A percentile compares a stretch with the other conserved stretches of the same genome.
Evolutionary conservation across 139 green algal genomes (phyloP).

Genomic region (Coccomyxa sp.): DNA sequence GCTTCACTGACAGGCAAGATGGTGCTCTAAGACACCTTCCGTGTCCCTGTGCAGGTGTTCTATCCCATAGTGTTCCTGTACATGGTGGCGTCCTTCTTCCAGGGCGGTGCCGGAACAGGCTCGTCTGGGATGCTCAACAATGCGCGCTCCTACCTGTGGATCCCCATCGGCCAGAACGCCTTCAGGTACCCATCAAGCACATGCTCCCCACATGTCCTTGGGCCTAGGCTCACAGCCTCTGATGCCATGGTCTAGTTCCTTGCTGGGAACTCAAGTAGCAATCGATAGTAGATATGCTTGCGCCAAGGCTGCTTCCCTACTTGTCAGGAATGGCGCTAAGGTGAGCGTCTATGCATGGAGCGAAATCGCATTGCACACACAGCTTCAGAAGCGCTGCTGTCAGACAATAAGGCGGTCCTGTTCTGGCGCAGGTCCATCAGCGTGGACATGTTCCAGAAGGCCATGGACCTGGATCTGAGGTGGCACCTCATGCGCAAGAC

Average conservation of each 20-base stretch:
- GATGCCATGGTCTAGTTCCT: background rate
- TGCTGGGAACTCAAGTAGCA: background rate
- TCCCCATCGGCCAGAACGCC: slow-evolving; percentile 63
- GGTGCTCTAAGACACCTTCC: no score
- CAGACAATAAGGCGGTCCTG: no score
- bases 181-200: slow-evolving; percentile 34
- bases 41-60: slow-evolving; percentile 16
- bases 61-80: slow-evolving; percentile 26
- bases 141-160: slow-evolving; percentile 68
- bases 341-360: no score
- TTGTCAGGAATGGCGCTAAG: no score
- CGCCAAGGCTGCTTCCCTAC: no score
- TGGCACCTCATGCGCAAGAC: slow-evolving; percentile 87
- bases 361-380: no score
- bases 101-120: slow-evolving; percentile 42
- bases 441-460: slow-evolving; percentile 70
- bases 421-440: slow-evolving; percentile 38
- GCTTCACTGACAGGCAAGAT: no score
- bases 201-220: background rate
- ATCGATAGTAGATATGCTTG: background rate
- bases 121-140: slow-evolving; percentile 71
- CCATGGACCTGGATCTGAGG: slow-evolving; percentile 73
- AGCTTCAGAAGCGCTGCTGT: no score
- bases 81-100: slow-evolving; percentile 36
- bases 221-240: background rate